phyloP scores from a whole-genome alignment of 176 grass and related monocot genomes.

The Cymbopogon citratus region DNA sequence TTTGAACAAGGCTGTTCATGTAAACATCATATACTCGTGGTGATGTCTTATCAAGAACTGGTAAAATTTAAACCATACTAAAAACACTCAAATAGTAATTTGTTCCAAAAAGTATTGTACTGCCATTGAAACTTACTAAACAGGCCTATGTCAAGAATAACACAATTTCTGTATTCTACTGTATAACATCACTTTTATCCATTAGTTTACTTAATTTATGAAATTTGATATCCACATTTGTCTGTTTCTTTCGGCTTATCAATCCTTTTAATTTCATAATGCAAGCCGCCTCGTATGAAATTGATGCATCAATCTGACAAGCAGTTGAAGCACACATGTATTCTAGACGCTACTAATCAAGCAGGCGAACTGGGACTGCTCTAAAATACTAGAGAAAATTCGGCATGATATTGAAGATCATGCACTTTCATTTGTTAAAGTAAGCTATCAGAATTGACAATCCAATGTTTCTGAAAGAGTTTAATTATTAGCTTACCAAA shows the following conservation, averaged over 20 bases:
- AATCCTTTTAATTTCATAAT: neutral
- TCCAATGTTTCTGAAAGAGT: too few species aligned
- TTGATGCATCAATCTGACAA: constrained; percentile 17
- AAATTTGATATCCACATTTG: neutral
- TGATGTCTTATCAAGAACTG: neutral
- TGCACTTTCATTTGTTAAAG: constrained; percentile 50
- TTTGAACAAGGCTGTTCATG: constrained; percentile 56
- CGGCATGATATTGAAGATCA: constrained; percentile 67
- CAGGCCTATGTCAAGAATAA: neutral
- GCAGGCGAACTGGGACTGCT: constrained; percentile 69
- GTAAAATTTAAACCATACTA: neutral
- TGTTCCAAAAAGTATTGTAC: neutral
- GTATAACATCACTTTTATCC: neutral
- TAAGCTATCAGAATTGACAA: constrained; percentile 61
- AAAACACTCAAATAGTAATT: neutral
- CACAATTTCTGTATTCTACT: neutral
- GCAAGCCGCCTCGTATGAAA: neutral
- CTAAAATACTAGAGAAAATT: constrained; percentile 74
- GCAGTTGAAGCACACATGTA: neutral
- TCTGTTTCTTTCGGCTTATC: neutral
- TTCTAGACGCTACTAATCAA: constrained; percentile 61
- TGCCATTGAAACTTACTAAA: neutral
- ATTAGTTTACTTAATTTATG: neutral
- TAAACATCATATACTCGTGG: constrained; percentile 8
- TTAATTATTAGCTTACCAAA: constrained; percentile 11